Percentiles rank a stretch among this genome's conserved stretches.
Conservation (phyloP, 441 rosid genomes). For the Pelargonium citronellum region DNA sequence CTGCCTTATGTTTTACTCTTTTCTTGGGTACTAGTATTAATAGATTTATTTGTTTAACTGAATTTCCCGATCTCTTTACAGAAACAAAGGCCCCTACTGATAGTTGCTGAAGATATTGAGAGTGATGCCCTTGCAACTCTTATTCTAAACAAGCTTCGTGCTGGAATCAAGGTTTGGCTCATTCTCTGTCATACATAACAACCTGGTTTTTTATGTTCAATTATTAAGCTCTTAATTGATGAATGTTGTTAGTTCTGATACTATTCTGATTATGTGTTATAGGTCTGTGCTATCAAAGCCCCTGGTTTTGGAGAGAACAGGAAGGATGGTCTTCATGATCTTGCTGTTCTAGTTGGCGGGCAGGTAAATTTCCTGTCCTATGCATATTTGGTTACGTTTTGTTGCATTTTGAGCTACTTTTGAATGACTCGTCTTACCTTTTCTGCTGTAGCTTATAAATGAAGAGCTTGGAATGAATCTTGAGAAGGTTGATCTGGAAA, state of each 20-base stretch:
- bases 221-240: background rate
- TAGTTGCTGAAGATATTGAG: conserved; percentile 82
- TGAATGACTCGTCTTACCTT: background rate
- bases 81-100: conserved; percentile 64
- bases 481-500: conserved; percentile 58
- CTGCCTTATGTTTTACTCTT: too few relatives aligned
- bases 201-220: background rate
- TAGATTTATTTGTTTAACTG: too few relatives aligned
- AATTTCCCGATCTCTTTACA: conserved; percentile 31
- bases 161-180: conserved; percentile 51
- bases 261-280: conserved; percentile 8
- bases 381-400: background rate
- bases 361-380: conserved; percentile 41
- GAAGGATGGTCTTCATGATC: conserved; percentile 74
- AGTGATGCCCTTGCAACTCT: conserved; percentile 76
- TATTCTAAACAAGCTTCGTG: conserved; percentile 78
- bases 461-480: conserved; percentile 70
- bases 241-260: background rate
- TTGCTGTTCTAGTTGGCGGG: conserved; percentile 77
- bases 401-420: background rate
- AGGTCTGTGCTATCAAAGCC: conserved; percentile 87
- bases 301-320: conserved; percentile 91
- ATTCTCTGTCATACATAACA: background rate
- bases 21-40: too few relatives aligned
- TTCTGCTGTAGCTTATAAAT: conserved; percentile 57